phyloP scores from a whole-genome alignment of 192 early-diverging fungal species.

The Chytriomyces hyalinus region DNA sequence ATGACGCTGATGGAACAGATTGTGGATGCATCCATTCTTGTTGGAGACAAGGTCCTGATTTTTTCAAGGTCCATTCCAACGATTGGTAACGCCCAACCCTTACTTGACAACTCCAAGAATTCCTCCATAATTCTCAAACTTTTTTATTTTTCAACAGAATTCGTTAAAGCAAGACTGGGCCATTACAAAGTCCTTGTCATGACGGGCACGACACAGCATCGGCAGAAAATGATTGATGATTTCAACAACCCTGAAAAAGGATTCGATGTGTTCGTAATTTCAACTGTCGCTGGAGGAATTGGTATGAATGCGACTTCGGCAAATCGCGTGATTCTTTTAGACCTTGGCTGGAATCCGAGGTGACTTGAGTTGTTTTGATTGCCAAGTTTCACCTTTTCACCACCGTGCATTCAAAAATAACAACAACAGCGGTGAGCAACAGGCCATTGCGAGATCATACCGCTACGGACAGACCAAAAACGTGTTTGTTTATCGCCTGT shows the following conservation, averaged over 20 bases:
- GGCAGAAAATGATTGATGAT: conserved; percentile 66
- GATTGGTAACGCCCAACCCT: conserved; percentile 44
- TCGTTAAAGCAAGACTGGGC: neutral
- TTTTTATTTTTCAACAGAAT: neutral
- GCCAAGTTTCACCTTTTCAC: neutral
- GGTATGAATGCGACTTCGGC: conserved; percentile 75
- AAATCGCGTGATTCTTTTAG: conserved; percentile 74
- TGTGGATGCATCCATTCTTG: conserved; percentile 46
- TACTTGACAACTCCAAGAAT: neutral
- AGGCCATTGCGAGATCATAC: conserved; percentile 25
- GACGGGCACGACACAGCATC: conserved; percentile 21
- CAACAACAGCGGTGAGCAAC: neutral
- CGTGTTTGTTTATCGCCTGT: conserved; percentile 56
- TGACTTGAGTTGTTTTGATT: neutral
- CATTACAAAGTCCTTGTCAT: conserved; percentile 8
- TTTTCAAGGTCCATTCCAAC: conserved; percentile 74
- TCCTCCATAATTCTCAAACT: neutral
- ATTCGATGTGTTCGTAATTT: conserved; percentile 63
- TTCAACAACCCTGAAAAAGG: conserved; percentile 56
- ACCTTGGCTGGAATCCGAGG: conserved; percentile 82
- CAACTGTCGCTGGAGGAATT: conserved; percentile 57
- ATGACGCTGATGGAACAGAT: conserved; percentile 62
- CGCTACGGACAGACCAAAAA: conserved; percentile 53
- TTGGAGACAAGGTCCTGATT: conserved; percentile 73
- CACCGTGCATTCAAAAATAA: neutral